These are phyloP conservation scores for Ilyonectria sp. DNA, from an alignment of 2,329 filamentous ascomycete genomes.

Conservation along the genomic window DNA sequence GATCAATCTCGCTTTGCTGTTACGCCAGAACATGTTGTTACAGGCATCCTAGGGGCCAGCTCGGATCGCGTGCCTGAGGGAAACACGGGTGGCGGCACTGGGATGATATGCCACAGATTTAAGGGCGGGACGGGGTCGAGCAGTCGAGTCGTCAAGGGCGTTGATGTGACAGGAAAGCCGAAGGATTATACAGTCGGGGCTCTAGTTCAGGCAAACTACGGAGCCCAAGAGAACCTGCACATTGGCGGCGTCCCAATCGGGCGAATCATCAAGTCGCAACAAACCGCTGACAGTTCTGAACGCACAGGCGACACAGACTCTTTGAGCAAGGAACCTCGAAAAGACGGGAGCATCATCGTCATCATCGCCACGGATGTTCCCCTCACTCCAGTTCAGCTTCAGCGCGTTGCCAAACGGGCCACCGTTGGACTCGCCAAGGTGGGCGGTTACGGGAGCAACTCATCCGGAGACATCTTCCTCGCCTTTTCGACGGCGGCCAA, in stretches of 20 bases:
- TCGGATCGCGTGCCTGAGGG: slow-evolving; percentile 71
- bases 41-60: slow-evolving; percentile 66
- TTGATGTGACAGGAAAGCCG: slow-evolving; percentile 50
- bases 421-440: slow-evolving; percentile 74
- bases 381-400: slow-evolving; percentile 51
- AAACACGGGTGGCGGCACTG: slow-evolving; percentile 76
- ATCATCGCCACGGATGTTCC: slow-evolving; percentile 52
- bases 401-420: slow-evolving; percentile 71
- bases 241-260: slow-evolving; percentile 76
- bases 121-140: slow-evolving; percentile 78
- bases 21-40: slow-evolving; percentile 66
- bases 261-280: slow-evolving; percentile 60
- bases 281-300: slow-evolving; percentile 50
- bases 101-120: slow-evolving; percentile 77
- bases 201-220: slow-evolving; percentile 78
- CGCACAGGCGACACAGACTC: slow-evolving; percentile 36
- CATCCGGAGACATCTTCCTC: slow-evolving; percentile 77
- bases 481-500: slow-evolving; percentile 75
- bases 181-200: slow-evolving; percentile 72
- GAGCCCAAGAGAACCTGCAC: slow-evolving; percentile 67
- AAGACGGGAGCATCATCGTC: slow-evolving; percentile 56
- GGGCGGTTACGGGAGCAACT: slow-evolving; percentile 73
- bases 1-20: slow-evolving; percentile 70
- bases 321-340: slow-evolving; percentile 46
- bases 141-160: slow-evolving; percentile 68